Percentiles rank a stretch among this genome's conserved stretches.
Conservation (phyloP, 495 filamentous ascomycete genomes). For the Viridothelium virens region DNA sequence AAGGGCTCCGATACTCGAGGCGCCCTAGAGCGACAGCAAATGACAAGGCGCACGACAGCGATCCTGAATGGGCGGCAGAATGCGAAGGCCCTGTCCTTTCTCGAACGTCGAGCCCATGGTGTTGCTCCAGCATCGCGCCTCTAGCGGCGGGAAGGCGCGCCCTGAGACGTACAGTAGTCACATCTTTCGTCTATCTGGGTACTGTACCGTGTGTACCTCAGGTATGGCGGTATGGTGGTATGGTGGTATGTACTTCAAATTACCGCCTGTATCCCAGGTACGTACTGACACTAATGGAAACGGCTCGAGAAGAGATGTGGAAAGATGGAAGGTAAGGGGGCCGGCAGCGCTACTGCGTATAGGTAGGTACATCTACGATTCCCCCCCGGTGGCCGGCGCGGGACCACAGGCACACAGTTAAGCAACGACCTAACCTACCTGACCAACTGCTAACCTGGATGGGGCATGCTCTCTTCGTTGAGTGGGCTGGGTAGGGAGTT, state of each 20-base stretch:
- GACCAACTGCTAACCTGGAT: too few species aligned
- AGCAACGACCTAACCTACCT: neutral
- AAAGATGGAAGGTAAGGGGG: neutral
- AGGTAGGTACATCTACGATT: too few species aligned
- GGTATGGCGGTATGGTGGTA: too few species aligned
- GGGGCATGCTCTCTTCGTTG: too few species aligned
- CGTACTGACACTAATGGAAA: neutral
- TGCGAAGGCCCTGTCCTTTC: conserved; percentile 2
- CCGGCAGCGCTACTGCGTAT: too few species aligned
- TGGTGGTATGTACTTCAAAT: too few species aligned
- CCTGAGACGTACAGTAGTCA: neutral
- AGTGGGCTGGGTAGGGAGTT: too few species aligned
- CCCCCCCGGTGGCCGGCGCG: too few species aligned
- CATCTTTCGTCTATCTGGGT: too few species aligned
- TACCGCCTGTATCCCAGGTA: too few species aligned
- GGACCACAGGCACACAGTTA: too few species aligned
- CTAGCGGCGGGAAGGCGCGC: conserved; percentile 4
- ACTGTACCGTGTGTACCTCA: too few species aligned
- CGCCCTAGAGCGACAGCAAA: neutral
- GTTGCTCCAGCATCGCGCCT: neutral
- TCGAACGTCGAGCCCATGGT: conserved; percentile 5
- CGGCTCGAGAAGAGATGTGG: neutral
- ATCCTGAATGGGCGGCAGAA: neutral
- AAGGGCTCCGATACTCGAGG: neutral
- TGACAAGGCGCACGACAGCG: neutral